These are phyloP conservation scores for Cichorium intybus DNA, from an alignment of 140 eudicot species.

Conservation along the genomic window DNA sequence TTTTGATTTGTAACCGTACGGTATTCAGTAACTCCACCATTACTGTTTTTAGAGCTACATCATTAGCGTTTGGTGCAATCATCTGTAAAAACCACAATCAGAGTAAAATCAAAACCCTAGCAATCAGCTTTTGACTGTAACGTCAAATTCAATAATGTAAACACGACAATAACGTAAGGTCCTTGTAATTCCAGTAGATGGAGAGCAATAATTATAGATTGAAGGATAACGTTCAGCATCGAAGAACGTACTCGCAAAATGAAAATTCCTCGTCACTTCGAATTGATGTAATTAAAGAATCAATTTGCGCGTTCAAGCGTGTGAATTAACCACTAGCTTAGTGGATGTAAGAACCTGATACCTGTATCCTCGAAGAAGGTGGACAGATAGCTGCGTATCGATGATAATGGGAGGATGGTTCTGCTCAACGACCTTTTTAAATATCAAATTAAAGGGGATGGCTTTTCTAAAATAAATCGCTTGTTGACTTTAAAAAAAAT, in stretches of 20 bases:
- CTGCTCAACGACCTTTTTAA: neutral
- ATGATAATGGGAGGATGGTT: neutral
- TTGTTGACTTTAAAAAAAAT: too few relatives aligned
- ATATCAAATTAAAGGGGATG: too few relatives aligned
- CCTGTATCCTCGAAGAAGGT: neutral
- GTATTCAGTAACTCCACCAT: slow-evolving; percentile 12
- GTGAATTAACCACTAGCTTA: too few relatives aligned
- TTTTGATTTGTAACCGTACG: neutral
- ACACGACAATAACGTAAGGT: neutral
- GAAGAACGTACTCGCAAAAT: neutral
- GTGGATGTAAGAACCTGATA: neutral
- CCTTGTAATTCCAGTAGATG: too few relatives aligned
- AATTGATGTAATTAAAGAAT: neutral
- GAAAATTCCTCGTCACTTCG: neutral
- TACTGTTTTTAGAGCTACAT: slow-evolving; percentile 4
- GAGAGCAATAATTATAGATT: neutral
- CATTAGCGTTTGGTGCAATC: neutral
- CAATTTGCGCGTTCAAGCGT: too few relatives aligned
- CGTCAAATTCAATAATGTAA: neutral
- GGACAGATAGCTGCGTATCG: neutral
- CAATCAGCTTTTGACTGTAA: neutral
- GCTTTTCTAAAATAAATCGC: too few relatives aligned
- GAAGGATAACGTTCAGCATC: neutral
- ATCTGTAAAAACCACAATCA: slow-evolving; percentile 13
- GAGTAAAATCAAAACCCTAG: slow-evolving; percentile 5